These are phyloP conservation scores for Pseudocercospora vitis DNA, from an alignment of 2,329 filamentous ascomycete genomes.

Conservation along the genomic window DNA sequence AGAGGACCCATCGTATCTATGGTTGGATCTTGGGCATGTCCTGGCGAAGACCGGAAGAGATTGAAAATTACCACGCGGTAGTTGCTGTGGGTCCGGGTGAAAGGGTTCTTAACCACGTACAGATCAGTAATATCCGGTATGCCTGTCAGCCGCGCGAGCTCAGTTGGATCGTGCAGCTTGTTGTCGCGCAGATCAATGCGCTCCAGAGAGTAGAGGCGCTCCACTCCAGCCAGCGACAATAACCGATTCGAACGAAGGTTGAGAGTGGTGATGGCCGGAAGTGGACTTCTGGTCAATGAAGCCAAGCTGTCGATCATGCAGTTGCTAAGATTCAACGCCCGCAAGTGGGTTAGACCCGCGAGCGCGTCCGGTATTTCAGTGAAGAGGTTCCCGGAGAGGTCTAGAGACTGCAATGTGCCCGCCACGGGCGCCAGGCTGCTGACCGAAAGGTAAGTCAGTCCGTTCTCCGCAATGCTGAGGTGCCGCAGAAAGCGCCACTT, in stretches of 20 bases:
- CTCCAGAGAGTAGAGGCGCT: constrained; percentile 84
- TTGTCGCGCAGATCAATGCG: constrained; percentile 91
- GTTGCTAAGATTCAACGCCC: constrained; percentile 88
- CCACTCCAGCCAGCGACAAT: constrained; percentile 81
- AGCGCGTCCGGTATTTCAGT: constrained; percentile 91
- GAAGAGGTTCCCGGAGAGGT: constrained; percentile 90
- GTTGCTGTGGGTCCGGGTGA: constrained; percentile 79
- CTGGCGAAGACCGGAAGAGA: constrained; percentile 84
- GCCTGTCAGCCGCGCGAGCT: constrained; percentile 82
- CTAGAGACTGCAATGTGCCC: constrained; percentile 85
- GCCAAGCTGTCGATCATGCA: constrained; percentile 97
- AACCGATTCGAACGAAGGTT: constrained; percentile 89
- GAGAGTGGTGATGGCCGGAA: constrained; percentile 89
- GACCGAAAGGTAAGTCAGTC: constrained; percentile 74
- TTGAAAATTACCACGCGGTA: constrained; percentile 95
- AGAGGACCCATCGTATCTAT: constrained; percentile 82
- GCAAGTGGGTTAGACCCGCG: constrained; percentile 79
- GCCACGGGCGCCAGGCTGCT: constrained; percentile 77
- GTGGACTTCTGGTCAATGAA: constrained; percentile 77
- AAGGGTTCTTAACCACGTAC: constrained; percentile 89
- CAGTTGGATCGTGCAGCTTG: constrained; percentile 81
- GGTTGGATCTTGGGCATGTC: constrained; percentile 84
- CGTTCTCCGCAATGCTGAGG: constrained; percentile 88
- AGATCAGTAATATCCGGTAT: constrained; percentile 91
- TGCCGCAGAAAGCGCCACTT: constrained; percentile 97